phyloP scores from a whole-genome alignment of 2,329 filamentous ascomycete genomes.

The Penicillium sp. region DNA sequence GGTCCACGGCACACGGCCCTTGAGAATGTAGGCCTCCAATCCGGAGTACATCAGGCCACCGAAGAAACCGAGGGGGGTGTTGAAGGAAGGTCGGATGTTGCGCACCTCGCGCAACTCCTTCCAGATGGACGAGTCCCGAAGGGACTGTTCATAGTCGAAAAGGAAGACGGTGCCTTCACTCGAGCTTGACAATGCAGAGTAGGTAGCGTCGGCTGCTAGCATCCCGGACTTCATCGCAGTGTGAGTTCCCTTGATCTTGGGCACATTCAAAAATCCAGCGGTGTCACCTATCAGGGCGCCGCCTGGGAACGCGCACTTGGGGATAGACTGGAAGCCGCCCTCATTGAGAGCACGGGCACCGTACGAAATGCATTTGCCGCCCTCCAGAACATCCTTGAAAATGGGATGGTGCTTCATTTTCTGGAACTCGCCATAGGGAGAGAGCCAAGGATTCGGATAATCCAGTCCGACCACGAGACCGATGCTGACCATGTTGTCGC shows the following conservation, averaged over 20 bases:
- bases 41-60: constrained; percentile 92
- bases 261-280: constrained; percentile 93
- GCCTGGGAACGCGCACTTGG: constrained; percentile 93
- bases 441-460: constrained; percentile 94
- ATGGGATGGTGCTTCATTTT: constrained; percentile 98
- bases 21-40: constrained; percentile 82
- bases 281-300: constrained; percentile 95
- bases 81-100: constrained; percentile 96
- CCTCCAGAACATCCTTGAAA: constrained; percentile 82
- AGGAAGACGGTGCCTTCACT: constrained; percentile 77
- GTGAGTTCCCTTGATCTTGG: constrained; percentile 98
- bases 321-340: constrained; percentile 95
- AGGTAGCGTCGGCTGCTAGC: constrained; percentile 89
- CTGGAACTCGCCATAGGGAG: constrained; percentile 94
- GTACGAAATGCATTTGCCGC: constrained; percentile 96
- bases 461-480: constrained; percentile 91
- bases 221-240: constrained; percentile 98
- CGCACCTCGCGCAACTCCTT: constrained; percentile 90
- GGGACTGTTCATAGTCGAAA: constrained; percentile 86
- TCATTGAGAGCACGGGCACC: constrained; percentile 88
- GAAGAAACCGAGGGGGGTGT: constrained; percentile 79
- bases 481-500: constrained; percentile 90
- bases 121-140: constrained; percentile 87
- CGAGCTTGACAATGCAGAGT: constrained; percentile 62
- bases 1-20: constrained; percentile 87